A percentile compares a stretch with the other conserved stretches of the same genome.
Conservation (phyloP, 2,329 filamentous ascomycete genomes). For the Xylariales sp. region DNA sequence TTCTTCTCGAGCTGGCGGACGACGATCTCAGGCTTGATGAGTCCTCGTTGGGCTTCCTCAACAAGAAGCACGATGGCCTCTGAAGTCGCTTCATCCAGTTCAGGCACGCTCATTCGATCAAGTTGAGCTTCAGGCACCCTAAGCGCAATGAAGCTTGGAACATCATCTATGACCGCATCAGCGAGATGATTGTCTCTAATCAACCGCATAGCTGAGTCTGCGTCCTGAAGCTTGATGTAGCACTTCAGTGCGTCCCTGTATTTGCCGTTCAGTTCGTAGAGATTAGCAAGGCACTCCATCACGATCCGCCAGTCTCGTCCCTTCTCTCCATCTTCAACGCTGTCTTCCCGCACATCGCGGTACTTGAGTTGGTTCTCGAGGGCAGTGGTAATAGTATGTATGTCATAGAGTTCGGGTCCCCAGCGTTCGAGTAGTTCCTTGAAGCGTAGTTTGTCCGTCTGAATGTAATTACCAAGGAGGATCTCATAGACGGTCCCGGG, state of each 20-base stretch:
- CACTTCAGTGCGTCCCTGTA: slow-evolving; percentile 80
- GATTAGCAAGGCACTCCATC: slow-evolving; percentile 77
- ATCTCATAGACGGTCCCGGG: slow-evolving; percentile 83
- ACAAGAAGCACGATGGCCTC: slow-evolving; percentile 86
- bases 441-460: slow-evolving; percentile 69
- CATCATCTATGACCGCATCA: slow-evolving; percentile 83
- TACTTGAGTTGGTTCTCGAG: slow-evolving; percentile 79
- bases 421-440: slow-evolving; percentile 76
- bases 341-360: slow-evolving; percentile 70
- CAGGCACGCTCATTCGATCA: slow-evolving; percentile 58
- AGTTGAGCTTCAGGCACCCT: slow-evolving; percentile 72
- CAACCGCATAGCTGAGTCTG: slow-evolving; percentile 79
- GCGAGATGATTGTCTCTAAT: slow-evolving; percentile 88
- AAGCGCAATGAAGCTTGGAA: slow-evolving; percentile 81
- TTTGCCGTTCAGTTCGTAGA: slow-evolving; percentile 77
- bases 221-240: slow-evolving; percentile 88
- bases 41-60: slow-evolving; percentile 84
- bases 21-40: slow-evolving; percentile 73
- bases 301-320: slow-evolving; percentile 85
- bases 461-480: slow-evolving; percentile 83
- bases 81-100: slow-evolving; percentile 73
- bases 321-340: slow-evolving; percentile 65
- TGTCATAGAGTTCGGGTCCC: slow-evolving; percentile 80
- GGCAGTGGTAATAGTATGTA: slow-evolving; percentile 67
- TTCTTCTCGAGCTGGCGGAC: slow-evolving; percentile 70